Base-by-base conservation (phyloP, 495 filamentous ascomycete genomes). In the Xylaria longipes region DNA sequence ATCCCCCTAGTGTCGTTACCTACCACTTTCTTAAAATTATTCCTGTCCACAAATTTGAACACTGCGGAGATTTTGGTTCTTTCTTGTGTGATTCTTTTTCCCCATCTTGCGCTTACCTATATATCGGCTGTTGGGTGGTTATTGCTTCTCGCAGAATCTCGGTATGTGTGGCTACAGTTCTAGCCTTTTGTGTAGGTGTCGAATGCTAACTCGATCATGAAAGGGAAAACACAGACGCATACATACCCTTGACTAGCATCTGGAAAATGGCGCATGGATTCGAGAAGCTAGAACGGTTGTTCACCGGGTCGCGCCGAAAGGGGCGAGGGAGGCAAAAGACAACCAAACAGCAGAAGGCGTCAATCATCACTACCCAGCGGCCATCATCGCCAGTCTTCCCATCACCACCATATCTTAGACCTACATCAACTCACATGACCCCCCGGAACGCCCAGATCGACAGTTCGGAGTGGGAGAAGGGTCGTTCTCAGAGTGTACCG, bases 401-500 rank as follows among this genome's bases (percentile, higher is more conserved):
- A 11, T 76, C 80, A 41, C 83, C 84, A 12, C 83, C 84, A 1
- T 86, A 81, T 72, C 82, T 86, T 64, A 74, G 80, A 41, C 84
- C 84, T n/a, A 85, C 79, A 15, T 82, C 82, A 20, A 80, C 73
- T 41, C 79, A 80, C 8, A 86, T 86, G 84, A 71, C 80, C 60
- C 83, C 84, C 9, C 78, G 84, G 27, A 80, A 85, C 33, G 83
- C 84, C 56, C 62, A 76, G 4, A 46, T 72, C 54, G 54, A 76
- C 54, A 66, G 72, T 41, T 27, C 71, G 33, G 74, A 63, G 60
- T 45, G 54, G 27, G 65, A 68, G 17, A 80, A 78, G 50, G 70
- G 72, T 14, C 80, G 83, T 11, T 77, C 82, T 46, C 75, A 77
- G 11, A 84, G 84, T 69, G 75, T 84, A 11, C 82, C 84, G 1